Evolutionary conservation across 345 rosid species (phyloP).

Genomic region (Lumnitzera littorea): DNA sequence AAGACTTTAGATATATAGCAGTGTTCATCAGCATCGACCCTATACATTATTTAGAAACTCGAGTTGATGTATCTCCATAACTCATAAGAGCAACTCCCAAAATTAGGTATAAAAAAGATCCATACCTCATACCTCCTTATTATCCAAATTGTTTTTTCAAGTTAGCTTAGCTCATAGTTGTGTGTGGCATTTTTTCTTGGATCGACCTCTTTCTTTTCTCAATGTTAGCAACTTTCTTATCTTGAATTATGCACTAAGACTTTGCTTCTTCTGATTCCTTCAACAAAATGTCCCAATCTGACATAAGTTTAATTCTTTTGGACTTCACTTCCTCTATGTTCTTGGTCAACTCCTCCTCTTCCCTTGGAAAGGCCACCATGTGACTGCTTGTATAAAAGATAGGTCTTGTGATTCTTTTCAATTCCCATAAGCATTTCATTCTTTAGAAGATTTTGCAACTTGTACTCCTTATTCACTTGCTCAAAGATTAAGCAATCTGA

Average conservation of each 20-base stretch:
- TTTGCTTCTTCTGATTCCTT: background rate
- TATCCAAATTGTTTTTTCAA: background rate
- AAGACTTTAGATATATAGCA: too few relatives aligned
- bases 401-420: background rate
- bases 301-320: background rate
- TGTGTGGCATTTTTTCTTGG: background rate
- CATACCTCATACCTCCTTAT: too few relatives aligned
- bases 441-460: background rate
- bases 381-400: background rate
- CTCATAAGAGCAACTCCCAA: too few relatives aligned
- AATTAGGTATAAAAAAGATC: too few relatives aligned
- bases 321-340: conserved; percentile 4
- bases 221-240: conserved; percentile 1
- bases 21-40: too few relatives aligned
- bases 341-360: conserved; percentile 6
- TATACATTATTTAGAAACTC: too few relatives aligned
- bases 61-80: too few relatives aligned
- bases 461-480: conserved; percentile 3
- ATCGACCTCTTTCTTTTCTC: background rate
- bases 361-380: background rate
- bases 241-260: background rate
- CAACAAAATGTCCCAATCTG: conserved; percentile 3
- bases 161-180: background rate
- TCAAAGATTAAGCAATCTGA: background rate
- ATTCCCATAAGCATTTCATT: background rate